Evolutionary conservation across 179 eudicot species (phyloP).

Genomic region (Amaranthus tricolor): DNA sequence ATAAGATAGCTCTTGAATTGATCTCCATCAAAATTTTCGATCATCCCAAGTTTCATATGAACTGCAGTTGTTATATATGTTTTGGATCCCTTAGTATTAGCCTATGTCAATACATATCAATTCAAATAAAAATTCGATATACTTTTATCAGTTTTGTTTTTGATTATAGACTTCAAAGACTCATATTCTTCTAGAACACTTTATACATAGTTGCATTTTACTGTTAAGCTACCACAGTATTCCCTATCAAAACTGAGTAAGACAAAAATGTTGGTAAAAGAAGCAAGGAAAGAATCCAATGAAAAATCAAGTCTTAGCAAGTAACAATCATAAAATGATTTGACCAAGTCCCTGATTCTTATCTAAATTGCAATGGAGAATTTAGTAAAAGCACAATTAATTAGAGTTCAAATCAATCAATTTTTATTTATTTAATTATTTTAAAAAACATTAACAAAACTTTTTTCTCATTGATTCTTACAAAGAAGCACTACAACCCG

Average conservation of each 20-base stretch:
- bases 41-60: too few species aligned
- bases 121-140: too few species aligned
- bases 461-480: conserved; percentile 10
- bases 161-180: too few species aligned
- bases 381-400: conserved; percentile 19
- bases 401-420: not conserved
- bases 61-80: too few species aligned
- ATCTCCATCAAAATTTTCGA: too few species aligned
- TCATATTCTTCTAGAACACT: too few species aligned
- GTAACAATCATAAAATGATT: conserved; percentile 6
- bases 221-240: not conserved
- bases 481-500: conserved; percentile 31
- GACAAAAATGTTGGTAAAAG: conserved; percentile 17
- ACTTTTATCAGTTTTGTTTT: too few species aligned
- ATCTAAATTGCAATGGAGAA: conserved; percentile 17
- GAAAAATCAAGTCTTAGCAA: conserved; percentile 7
- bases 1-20: too few species aligned
- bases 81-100: too few species aligned
- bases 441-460: too few species aligned
- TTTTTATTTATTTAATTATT: conserved; percentile 13
- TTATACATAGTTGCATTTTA: not conserved
- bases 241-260: conserved; percentile 8
- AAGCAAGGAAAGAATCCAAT: conserved; percentile 18
- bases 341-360: conserved; percentile 11
- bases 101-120: too few species aligned